Evolutionary conservation across 2,329 filamentous ascomycete species (phyloP).

Genomic region (Raffaelea arxii): DNA sequence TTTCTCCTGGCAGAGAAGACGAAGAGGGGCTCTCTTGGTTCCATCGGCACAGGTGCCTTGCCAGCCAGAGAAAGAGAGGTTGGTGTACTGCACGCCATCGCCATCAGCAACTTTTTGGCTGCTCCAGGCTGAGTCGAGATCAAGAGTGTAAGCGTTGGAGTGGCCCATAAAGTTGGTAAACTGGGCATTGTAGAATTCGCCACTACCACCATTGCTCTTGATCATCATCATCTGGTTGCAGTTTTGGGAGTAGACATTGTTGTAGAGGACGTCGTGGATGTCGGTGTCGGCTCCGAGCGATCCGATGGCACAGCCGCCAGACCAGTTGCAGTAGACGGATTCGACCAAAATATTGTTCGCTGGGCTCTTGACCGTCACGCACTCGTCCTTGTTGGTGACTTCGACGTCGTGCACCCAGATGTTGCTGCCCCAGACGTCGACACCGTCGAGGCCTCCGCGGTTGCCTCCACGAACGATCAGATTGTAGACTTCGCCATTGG

Average conservation of each 20-base stretch:
- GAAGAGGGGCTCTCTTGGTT: conserved; percentile 39
- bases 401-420: conserved; percentile 48
- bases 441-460: conserved; percentile 41
- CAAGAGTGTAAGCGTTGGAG: conserved; percentile 46
- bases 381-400: conserved; percentile 53
- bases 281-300: conserved; percentile 14
- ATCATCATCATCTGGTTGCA: conserved; percentile 56
- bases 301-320: conserved; percentile 8
- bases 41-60: conserved; percentile 42
- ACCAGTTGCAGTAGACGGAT: conserved; percentile 51
- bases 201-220: conserved; percentile 49
- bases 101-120: conserved; percentile 21
- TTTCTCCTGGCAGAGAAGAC: conserved; percentile 23
- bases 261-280: conserved; percentile 43
- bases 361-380: conserved; percentile 28
- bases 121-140: conserved; percentile 45
- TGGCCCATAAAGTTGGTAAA: conserved; percentile 53
- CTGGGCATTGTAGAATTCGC: conserved; percentile 37
- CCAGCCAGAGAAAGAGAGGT: conserved; percentile 47
- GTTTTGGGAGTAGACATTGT: conserved; percentile 47
- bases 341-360: conserved; percentile 45
- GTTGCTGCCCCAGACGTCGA: conserved; percentile 43
- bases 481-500: conserved; percentile 41
- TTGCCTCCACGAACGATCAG: conserved; percentile 39
- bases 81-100: conserved; percentile 39